Evolutionary conservation across 2,329 filamentous ascomycete genomes (phyloP), one percentile per base, ranked within the genome.

Genomic region (Xylaria sp.): DNA sequence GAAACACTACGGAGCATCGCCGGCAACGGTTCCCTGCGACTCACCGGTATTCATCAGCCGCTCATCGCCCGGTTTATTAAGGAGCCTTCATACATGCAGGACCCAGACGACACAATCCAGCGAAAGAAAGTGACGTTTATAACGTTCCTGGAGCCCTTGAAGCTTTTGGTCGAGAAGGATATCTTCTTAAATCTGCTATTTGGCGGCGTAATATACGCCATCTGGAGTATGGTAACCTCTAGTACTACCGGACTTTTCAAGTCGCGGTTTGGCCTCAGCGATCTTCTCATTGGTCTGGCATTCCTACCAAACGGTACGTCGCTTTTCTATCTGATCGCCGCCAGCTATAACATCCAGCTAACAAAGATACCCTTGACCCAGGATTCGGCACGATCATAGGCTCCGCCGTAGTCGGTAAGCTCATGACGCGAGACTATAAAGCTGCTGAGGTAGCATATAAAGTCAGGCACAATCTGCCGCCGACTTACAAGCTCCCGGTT

Each of bases 191-290:
- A 61, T 11, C 39, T 61, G 13, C 1, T 61, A n/a, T 61, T 61
- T 54, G 59, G 59, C 1, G 59, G 59, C 20, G 25, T 61, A 5
- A 38, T 61, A 17, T 61, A 61, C 20, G 47, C 59, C 3, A 61
- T 61, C 11, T 61, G 59, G 59, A 61, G 59, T 38, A 61, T 61
- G 59, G 59, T 61, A 11, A 61, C 59, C 25, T 33, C 59, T 61
- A 61, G 27, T 45, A 61, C 59, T 54, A 25, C 59, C 29, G 59
- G 59, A 38, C 59, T 61, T 5, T 47, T 61, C 27, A 54, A 61
- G 22, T 17, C 17, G 15, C 38, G 6, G 25, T 61, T 61, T 13
- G 39, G 50, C 1, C 59, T 61, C 10, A 61, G 38, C 20, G 59
- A 61, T 27, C 29, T 61, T 10, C 38, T 54, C 27, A 54, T 54